phyloP scores from a whole-genome alignment of 495 filamentous ascomycete species.

The Podospora appendiculata region DNA sequence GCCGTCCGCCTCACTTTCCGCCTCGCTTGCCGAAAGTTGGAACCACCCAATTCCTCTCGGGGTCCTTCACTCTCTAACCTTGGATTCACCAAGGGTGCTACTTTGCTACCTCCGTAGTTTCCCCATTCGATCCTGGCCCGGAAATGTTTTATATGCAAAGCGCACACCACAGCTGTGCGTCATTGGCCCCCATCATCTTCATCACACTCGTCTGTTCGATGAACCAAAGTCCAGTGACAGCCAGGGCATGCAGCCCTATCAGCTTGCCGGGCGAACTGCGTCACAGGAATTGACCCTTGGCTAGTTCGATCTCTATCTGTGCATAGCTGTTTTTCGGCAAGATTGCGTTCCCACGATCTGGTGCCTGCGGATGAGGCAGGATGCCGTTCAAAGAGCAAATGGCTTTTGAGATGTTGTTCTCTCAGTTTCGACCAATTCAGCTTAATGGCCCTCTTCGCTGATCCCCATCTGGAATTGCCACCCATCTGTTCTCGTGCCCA shows the following conservation, averaged over 20 bases:
- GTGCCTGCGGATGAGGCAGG: not conserved
- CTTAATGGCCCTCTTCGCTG: not conserved
- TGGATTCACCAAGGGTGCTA: not conserved
- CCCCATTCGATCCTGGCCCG: not conserved
- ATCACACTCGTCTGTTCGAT: conserved; percentile 2
- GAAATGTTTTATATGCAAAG: not conserved
- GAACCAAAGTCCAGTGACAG: conserved; percentile 7
- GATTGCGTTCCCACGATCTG: not conserved
- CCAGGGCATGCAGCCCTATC: conserved; percentile 20
- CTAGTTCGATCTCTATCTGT: not conserved
- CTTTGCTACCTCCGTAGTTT: not conserved
- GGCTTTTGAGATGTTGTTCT: not conserved
- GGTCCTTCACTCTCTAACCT: not conserved
- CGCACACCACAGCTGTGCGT: not conserved
- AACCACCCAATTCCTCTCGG: conserved; percentile 5
- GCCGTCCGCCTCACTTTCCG: conserved; percentile 24
- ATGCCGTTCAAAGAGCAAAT: not conserved
- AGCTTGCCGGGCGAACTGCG: conserved; percentile 2
- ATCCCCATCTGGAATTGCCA: not conserved
- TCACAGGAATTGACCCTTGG: not conserved
- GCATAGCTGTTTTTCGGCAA: not conserved
- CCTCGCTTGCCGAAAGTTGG: conserved; percentile 4
- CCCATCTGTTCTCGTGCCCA: not conserved
- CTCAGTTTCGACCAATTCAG: not conserved
- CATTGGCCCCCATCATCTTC: conserved; percentile 1